A percentile compares a stretch with the other conserved stretches of the same genome.
phyloP scores from a whole-genome alignment of 768 basidiomycete genomes.

The Termitomyces titanicus region DNA sequence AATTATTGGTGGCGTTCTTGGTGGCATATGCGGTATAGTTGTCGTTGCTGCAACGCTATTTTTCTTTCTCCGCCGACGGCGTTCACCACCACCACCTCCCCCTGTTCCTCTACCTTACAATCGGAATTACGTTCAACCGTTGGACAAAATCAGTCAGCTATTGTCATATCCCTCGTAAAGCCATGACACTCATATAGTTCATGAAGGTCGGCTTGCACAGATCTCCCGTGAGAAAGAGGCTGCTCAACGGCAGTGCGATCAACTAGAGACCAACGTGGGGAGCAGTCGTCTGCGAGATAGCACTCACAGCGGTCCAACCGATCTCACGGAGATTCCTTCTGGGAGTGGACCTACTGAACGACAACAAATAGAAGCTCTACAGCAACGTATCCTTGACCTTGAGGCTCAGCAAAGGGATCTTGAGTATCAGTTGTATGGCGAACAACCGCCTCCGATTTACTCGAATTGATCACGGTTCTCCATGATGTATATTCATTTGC shows the following conservation, averaged over 20 bases:
- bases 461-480: too few relatives aligned
- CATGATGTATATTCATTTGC: background rate
- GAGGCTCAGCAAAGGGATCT: background rate
- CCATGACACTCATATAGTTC: background rate
- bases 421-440: background rate
- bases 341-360: background rate
- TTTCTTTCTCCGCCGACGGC: background rate
- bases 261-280: background rate
- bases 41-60: background rate
- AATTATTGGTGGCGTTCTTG: constrained; percentile 2
- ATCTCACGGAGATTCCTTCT: background rate
- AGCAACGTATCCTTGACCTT: background rate
- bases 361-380: too few relatives aligned
- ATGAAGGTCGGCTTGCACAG: background rate
- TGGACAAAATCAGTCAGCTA: background rate
- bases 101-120: background rate
- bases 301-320: too few relatives aligned
- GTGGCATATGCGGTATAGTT: background rate
- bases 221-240: background rate
- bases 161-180: background rate
- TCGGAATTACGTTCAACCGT: background rate
- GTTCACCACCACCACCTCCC: background rate
- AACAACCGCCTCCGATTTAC: background rate
- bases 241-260: background rate
- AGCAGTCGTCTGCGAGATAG: background rate